Evolutionary conservation across 495 filamentous ascomycete species (phyloP), one percentile per base, ranked within the genome.

Genomic region (Tuber calosporum): DNA sequence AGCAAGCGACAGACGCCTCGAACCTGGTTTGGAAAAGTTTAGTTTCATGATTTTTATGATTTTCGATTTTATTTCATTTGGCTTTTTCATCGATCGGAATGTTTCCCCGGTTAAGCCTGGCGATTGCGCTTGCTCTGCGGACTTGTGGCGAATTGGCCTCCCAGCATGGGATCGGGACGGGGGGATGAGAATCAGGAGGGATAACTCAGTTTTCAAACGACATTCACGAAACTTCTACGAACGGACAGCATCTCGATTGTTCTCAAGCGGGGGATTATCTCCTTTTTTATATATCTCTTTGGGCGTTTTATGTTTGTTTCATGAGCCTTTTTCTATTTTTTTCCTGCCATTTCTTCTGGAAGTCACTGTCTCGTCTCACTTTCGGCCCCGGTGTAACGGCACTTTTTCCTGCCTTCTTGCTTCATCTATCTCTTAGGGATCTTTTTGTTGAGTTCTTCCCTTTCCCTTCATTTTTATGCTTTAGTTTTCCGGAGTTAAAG

Each of bases 11-110:
- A 78, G 76, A 78, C 53, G 71, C 58, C 66, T 48, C 38, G 67
- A 74, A 36, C 70, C 66, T 70, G 76, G 76, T 73, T 78, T 70
- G 74, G 73, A 77, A 78, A 77, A 78, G 76, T 77, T 77, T 67
- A 70, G 3, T 17, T 34, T 11, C n/a, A n/a, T n/a, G n/a, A 34
- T 34, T 17, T 62, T 62, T 17, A 62, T 15, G 26, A 62, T 62
- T 62, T 34, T 30, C 30, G 53, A 62, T 62, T 75, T 76, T 20
- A 41, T 77, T 76, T 73, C 40, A 72, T 68, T 73, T 39, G 20
- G 45, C 22, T 41, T 72, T 69, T 70, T 68, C 58, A 42, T 70
- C 66, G 7, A 7, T 53, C 26, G 45, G 22, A 26, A 26, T n/a
- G 6, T 53, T 53, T 11, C 45, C 45, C 26, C n/a, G 48, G 22